phyloP scores from a whole-genome alignment of 2,329 filamentous ascomycete genomes.

The Raffaelea arxii region DNA sequence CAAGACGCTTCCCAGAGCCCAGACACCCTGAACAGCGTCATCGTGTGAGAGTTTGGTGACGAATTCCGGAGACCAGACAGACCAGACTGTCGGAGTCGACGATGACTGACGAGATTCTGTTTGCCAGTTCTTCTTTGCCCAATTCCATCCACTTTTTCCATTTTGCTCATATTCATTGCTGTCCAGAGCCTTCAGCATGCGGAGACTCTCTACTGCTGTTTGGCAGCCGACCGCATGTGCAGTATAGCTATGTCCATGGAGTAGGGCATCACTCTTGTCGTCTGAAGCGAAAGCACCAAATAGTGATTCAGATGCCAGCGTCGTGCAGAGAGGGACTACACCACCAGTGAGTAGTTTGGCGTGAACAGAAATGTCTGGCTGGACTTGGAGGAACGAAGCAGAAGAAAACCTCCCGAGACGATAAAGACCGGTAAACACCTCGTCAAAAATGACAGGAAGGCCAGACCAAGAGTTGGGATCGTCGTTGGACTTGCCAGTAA shows the following conservation, averaged over 20 bases:
- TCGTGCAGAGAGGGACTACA: conserved; percentile 66
- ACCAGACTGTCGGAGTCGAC: conserved; percentile 42
- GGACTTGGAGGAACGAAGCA: conserved; percentile 55
- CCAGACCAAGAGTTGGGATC: too few relatives aligned
- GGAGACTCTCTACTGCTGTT: conserved; percentile 61
- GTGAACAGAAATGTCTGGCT: conserved; percentile 70
- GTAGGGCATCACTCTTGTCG: conserved; percentile 67
- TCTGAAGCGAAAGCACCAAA: conserved; percentile 61
- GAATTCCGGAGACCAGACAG: conserved; percentile 51
- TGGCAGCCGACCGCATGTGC: conserved; percentile 74
- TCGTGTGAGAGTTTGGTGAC: conserved; percentile 47
- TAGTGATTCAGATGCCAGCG: conserved; percentile 62
- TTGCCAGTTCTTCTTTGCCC: conserved; percentile 34
- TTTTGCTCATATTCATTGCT: not conserved
- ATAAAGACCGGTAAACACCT: conserved; percentile 81
- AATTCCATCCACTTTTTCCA: not conserved
- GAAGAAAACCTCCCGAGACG: conserved; percentile 66
- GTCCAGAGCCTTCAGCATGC: conserved; percentile 33
- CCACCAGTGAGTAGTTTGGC: conserved; percentile 80
- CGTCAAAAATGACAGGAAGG: conserved; percentile 72
- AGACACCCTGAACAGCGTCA: conserved; percentile 51
- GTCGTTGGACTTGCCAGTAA: conserved; percentile 24
- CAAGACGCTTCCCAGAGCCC: conserved; percentile 66
- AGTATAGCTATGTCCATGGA: conserved; percentile 83
- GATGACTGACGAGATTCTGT: conserved; percentile 39